Base-by-base conservation (phyloP, 805 yeast genomes). In the Teunomyces stri region DNA sequence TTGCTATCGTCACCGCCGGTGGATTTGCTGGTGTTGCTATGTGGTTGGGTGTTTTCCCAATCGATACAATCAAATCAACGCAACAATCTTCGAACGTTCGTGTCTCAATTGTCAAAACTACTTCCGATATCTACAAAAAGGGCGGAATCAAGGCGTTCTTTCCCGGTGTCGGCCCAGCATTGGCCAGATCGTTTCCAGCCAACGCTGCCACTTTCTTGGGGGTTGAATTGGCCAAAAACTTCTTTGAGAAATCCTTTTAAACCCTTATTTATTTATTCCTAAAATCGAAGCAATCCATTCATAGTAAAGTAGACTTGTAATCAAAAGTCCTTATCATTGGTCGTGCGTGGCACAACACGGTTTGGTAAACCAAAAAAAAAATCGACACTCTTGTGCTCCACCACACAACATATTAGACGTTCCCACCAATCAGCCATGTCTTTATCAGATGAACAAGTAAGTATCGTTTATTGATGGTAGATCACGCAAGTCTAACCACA, bases 181-280 rank as follows among this genome's bases (percentile, higher is more conserved):
- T 92, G 60, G 81, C 89, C 21, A 80, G 99, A 67, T 85, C 96
- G 35, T 92, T 94, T 85, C 98, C 98, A 3, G 98, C 98, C 18
- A 92, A 94, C 68, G 99, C 99, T n/a, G 98, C 99, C 6, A 91
- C 98, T 2, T 92, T 92, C 72, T 79, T 89, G 30, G 99, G 98
- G 41, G 98, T 92, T 27, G 99, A 92, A 66, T 61, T 91, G 48
- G 88, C 96, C 21, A 72, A 67, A 53, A 68, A 70, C 51, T 64
- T 65, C 51, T 61, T 73, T 27, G 72, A 70, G 44, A 67, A 67
- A 52, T 52, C 68, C 11, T 37, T 37, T 15, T 37, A 22, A 15
- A n/a, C 10, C 10, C 10, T 9, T 31, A 31, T 31, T 13, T 31
- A 31, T 31, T 31, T 31, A 31, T 31, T 30, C 9, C 9, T 3